Evolutionary conservation across 2,329 filamentous ascomycete species (phyloP).

Genomic region (Davidsoniella virescens): DNA sequence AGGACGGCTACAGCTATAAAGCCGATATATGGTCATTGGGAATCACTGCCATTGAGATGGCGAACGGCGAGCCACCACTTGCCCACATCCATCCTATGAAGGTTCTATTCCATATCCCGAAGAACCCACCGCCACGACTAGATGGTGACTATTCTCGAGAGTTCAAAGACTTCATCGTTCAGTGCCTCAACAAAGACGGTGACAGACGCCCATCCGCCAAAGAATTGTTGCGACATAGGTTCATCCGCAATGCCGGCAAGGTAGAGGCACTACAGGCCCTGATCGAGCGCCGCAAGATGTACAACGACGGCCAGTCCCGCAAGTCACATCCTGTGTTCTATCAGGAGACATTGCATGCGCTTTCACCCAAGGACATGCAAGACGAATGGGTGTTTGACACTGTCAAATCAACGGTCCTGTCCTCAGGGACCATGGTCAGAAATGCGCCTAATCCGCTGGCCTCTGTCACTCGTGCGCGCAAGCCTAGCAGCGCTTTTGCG

Average conservation of each 20-base stretch:
- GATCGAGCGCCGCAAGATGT: slow-evolving; percentile 67
- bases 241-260: slow-evolving; percentile 75
- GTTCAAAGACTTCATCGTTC: slow-evolving; percentile 84
- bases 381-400: slow-evolving; percentile 97
- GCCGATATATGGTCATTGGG: slow-evolving; percentile 88
- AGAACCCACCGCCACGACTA: slow-evolving; percentile 67
- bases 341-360: slow-evolving; percentile 71
- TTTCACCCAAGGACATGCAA: slow-evolving; percentile 49
- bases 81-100: slow-evolving; percentile 85
- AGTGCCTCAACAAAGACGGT: slow-evolving; percentile 84
- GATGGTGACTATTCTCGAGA: slow-evolving; percentile 77
- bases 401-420: slow-evolving; percentile 49
- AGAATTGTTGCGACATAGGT: slow-evolving; percentile 74
- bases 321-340: slow-evolving; percentile 69
- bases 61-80: slow-evolving; percentile 75
- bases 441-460: neutral
- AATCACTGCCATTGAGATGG: slow-evolving; percentile 82
- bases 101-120: slow-evolving; percentile 79
- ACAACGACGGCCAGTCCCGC: slow-evolving; percentile 55
- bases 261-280: slow-evolving; percentile 78
- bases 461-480: neutral
- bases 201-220: slow-evolving; percentile 71
- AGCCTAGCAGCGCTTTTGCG: slow-evolving; percentile 5
- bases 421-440: slow-evolving; percentile 1
- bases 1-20: slow-evolving; percentile 69